Base-by-base conservation (phyloP, 2,329 filamentous ascomycete genomes). In the Leptographium flavum region DNA sequence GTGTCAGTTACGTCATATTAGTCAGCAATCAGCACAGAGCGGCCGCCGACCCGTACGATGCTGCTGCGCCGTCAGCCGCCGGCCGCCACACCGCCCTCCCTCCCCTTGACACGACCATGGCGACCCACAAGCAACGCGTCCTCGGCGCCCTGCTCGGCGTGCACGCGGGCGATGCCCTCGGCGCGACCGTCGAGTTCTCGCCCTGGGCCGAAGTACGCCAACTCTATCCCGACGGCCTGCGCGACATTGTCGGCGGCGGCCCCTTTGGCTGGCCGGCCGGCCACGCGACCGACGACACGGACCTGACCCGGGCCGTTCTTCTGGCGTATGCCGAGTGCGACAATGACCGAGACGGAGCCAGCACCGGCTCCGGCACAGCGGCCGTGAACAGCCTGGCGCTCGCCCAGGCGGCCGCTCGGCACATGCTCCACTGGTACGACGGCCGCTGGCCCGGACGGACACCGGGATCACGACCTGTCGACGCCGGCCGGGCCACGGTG, bases 281-380 rank as follows among this genome's bases (percentile, higher is more conserved):
- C 8, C 60, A 65, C 47, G 67, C 67, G 15, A 70, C 68, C 23
- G 67, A 70, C 52, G 67, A 70, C 51, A 70, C 67, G 1, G 67
- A 70, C 50, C 56, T 70, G 50, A 67, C 65, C 5, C 64, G 67
- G 5, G 66, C 60, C 10, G 62, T 69, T 0, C 56, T 70, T 5
- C 58, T 70, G 14, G 65, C 65, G 4, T 70, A 70, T 49, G 54
- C 39, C n/a, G n/a, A n/a, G n/a, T n/a, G n/a, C n/a, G n/a, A n/a
- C n/a, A n/a, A n/a, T n/a, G n/a, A n/a, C n/a, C n/a, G n/a, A 25
- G 28, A 14, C 23, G 11, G 13, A 42, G 11, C 17, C n/a, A 45
- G 43, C 28, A 39, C 39, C 25, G 15, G 37, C 21, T 38, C 35
- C 15, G 17, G 23, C 3, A 47, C 11, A 48, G 47, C 13, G 23